Percentiles rank a stretch among this genome's conserved stretches.
Evolutionary conservation across 768 basidiomycete species (phyloP).

Genomic region (button mushroom (Agaricus bisporus)): DNA sequence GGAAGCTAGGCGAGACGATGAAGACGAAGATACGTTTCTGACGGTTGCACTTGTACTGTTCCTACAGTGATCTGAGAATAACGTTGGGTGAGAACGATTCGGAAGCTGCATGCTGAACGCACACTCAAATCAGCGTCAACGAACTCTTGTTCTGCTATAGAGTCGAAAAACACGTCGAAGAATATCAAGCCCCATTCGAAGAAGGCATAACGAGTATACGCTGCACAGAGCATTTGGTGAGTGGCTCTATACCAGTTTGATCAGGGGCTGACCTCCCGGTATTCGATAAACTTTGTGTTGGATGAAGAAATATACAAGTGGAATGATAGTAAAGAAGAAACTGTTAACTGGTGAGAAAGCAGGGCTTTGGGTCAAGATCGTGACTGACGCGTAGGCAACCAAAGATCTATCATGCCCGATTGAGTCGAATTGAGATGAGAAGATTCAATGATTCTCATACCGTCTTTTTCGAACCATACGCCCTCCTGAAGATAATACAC

Average conservation of each 20-base stretch:
- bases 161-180: conserved; percentile 69
- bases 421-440: not conserved
- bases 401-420: conserved; percentile 33
- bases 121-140: conserved; percentile 48
- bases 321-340: conserved; percentile 66
- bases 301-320: conserved; percentile 79
- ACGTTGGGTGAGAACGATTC: not conserved
- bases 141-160: conserved; percentile 58
- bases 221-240: conserved; percentile 27
- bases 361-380: not conserved
- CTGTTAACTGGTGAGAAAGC: conserved; percentile 26
- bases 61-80: conserved; percentile 22
- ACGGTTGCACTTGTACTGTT: conserved; percentile 1
- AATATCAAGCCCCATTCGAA: conserved; percentile 85
- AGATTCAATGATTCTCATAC: conserved; percentile 26
- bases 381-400: conserved; percentile 45
- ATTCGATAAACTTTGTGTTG: conserved; percentile 77
- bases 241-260: not conserved
- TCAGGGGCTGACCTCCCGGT: conserved; percentile 58
- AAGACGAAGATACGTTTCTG: conserved; percentile 25
- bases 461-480: conserved; percentile 41
- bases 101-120: conserved; percentile 13
- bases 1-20: conserved; percentile 31
- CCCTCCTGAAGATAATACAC: conserved; percentile 50
- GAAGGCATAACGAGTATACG: conserved; percentile 82